Percentiles rank a stretch among this genome's conserved stretches.
Conservation (phyloP, 139 green algal species). For the Eudorina sp. region DNA sequence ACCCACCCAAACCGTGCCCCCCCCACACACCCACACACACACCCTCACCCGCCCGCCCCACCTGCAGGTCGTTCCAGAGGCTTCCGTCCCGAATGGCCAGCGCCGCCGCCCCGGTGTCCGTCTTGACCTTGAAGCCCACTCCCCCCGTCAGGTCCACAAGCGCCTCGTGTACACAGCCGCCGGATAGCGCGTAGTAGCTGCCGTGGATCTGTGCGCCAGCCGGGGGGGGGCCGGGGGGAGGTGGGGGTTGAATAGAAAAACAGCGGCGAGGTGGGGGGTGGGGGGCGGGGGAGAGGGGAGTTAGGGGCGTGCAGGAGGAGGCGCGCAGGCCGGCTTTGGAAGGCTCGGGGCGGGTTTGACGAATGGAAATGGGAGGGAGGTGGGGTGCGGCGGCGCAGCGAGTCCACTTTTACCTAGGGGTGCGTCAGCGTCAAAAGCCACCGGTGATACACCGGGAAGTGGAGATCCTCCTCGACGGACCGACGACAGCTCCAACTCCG, state of each 20-base stretch:
- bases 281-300: neutral
- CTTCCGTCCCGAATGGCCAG: neutral
- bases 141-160: constrained; percentile 74
- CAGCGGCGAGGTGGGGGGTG: too few relatives aligned
- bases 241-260: neutral
- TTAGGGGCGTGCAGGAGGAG: neutral
- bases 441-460: too few relatives aligned
- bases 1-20: too few relatives aligned
- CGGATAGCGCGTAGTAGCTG: constrained; percentile 62
- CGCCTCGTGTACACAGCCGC: constrained; percentile 57
- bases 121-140: constrained; percentile 62
- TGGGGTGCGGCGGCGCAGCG: too few relatives aligned
- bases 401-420: too few relatives aligned
- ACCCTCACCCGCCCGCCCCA: neutral
- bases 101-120: constrained; percentile 29
- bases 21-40: neutral
- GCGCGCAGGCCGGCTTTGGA: too few relatives aligned
- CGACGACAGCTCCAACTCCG: too few relatives aligned
- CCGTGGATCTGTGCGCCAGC: constrained; percentile 69
- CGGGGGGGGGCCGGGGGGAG: neutral
- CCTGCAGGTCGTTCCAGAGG: constrained; percentile 48
- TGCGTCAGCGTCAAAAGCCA: too few relatives aligned
- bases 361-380: too few relatives aligned
- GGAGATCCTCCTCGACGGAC: too few relatives aligned
- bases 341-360: too few relatives aligned